A percentile compares a stretch with the other conserved stretches of the same genome.
Evolutionary conservation across 352 stramenopile species (phyloP).

Genomic region (Globisporangium acanthophoron): DNA sequence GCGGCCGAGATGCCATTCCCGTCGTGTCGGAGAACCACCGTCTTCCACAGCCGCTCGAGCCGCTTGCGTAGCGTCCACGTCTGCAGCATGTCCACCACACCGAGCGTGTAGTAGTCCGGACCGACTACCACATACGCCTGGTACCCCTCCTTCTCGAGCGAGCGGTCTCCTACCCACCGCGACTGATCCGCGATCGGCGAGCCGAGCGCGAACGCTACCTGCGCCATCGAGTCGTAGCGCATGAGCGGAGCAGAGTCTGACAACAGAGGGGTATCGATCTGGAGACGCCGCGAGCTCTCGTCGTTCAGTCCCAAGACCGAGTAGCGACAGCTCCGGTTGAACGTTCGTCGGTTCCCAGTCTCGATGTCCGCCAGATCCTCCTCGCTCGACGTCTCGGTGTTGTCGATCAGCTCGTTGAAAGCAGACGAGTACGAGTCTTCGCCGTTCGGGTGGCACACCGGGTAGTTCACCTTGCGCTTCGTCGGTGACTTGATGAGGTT

Average conservation of each 20-base stretch:
- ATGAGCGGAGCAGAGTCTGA: conserved; percentile 8
- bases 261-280: conserved; percentile 46
- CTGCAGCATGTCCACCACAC: conserved; percentile 89
- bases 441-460: conserved; percentile 58
- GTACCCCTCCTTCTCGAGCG: conserved; percentile 60
- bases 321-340: conserved; percentile 66
- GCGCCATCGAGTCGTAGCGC: conserved; percentile 51
- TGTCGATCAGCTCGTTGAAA: conserved; percentile 22
- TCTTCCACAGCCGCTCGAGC: conserved; percentile 83
- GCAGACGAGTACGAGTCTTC: conserved; percentile 38
- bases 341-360: conserved; percentile 39
- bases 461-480: conserved; percentile 68
- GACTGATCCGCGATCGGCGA: conserved; percentile 14
- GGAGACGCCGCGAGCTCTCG: conserved; percentile 21
- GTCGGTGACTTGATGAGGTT: conserved; percentile 42
- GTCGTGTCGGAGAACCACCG: conserved; percentile 63
- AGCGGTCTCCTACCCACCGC: conserved; percentile 55
- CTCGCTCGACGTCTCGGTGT: conserved; percentile 35
- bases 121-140: conserved; percentile 72
- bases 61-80: conserved; percentile 84
- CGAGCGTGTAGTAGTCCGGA: conserved; percentile 85
- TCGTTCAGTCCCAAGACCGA: conserved; percentile 56
- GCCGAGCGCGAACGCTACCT: conserved; percentile 25
- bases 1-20: conserved; percentile 72
- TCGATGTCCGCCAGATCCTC: conserved; percentile 57